Evolutionary conservation across 2,329 filamentous ascomycete species (phyloP).

Genomic region (Pyricularia pennisetigena): DNA sequence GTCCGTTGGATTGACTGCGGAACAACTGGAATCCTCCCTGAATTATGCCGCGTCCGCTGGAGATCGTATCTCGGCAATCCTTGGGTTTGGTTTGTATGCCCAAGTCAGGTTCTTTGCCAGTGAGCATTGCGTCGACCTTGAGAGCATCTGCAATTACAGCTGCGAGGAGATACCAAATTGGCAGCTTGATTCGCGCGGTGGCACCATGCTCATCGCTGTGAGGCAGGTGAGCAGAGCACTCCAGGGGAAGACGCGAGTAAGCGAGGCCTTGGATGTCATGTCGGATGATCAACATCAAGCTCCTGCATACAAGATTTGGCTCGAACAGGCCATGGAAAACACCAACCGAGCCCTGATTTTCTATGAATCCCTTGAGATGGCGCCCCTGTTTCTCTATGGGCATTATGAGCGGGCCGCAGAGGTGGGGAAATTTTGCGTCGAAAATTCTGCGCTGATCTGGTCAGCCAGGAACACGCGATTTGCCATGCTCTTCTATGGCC

Average conservation of each 20-base stretch:
- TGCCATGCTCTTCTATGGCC: conserved; percentile 49
- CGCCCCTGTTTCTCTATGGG: conserved; percentile 53
- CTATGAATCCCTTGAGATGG: conserved; percentile 58
- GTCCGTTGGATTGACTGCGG: conserved; percentile 47
- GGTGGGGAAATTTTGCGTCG: conserved; percentile 39
- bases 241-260: conserved; percentile 59
- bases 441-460: conserved; percentile 42
- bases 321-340: conserved; percentile 39
- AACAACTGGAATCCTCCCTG: conserved; percentile 53
- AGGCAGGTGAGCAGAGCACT: conserved; percentile 59
- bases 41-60: conserved; percentile 58
- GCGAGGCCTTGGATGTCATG: conserved; percentile 46
- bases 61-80: conserved; percentile 61
- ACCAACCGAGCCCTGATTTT: conserved; percentile 55
- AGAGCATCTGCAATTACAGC: conserved; percentile 61
- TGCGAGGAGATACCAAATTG: conserved; percentile 66
- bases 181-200: conserved; percentile 61
- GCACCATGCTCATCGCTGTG: conserved; percentile 55
- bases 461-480: conserved; percentile 48
- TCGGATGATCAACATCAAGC: conserved; percentile 58
- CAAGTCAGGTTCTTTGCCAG: conserved; percentile 60
- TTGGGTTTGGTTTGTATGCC: conserved; percentile 60
- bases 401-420: conserved; percentile 51
- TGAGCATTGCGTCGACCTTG: conserved; percentile 59
- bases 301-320: conserved; percentile 48